These are phyloP conservation scores for Candida endomychidarum DNA, from an alignment of 805 yeast genomes.

Conservation along the genomic window DNA sequence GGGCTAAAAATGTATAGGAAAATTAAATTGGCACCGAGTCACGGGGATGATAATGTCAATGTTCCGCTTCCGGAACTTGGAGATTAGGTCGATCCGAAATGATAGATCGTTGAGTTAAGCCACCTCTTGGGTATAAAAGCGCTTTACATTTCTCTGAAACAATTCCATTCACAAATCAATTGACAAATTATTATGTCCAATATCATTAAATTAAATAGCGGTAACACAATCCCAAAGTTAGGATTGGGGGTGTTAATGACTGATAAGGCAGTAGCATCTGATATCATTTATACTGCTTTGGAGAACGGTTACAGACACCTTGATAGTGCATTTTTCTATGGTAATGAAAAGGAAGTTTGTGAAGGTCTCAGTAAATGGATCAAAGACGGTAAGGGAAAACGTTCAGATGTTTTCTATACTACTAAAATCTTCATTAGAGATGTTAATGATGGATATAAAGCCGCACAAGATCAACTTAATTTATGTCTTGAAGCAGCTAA, in stretches of 20 bases:
- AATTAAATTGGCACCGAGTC: too few species aligned
- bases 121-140: too few species aligned
- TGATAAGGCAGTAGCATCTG: conserved; percentile 1
- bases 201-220: too few species aligned
- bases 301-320: conserved; percentile 69
- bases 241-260: conserved; percentile 14
- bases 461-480: conserved; percentile 29
- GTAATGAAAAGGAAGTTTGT: conserved; percentile 61
- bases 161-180: too few species aligned
- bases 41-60: too few species aligned
- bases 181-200: too few species aligned
- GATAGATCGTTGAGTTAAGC: too few species aligned
- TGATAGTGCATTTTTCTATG: conserved; percentile 70
- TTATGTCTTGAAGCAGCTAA: conserved; percentile 30
- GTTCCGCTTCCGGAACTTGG: too few species aligned
- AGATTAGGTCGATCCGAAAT: too few species aligned
- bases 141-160: too few species aligned
- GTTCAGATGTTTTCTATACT: conserved; percentile 36
- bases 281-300: conserved; percentile 43
- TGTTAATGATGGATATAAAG: conserved; percentile 36
- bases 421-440: conserved; percentile 27
- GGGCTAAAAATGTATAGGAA: too few species aligned
- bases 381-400: conserved; percentile 6
- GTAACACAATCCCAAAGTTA: not conserved
- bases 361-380: conserved; percentile 53